Evolutionary conservation across 768 basidiomycete genomes (phyloP).

Genomic region (Tubosaeta brunneosetosa): DNA sequence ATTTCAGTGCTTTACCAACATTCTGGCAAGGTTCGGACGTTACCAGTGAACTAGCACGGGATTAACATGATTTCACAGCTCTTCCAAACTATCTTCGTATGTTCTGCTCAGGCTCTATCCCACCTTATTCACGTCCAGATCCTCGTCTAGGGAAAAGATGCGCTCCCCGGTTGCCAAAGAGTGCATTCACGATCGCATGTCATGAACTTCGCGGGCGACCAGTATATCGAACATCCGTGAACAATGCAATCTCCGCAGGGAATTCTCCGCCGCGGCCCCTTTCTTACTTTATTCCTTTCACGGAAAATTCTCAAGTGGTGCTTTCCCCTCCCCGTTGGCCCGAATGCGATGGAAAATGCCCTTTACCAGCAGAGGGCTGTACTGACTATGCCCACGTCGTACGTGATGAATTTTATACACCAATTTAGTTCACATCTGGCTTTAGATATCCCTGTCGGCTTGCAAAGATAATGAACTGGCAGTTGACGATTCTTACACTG

Average conservation of each 20-base stretch:
- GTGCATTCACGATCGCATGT: background rate
- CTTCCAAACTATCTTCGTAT: constrained; percentile 7
- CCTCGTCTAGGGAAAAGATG: constrained; percentile 3
- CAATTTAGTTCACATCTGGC: background rate
- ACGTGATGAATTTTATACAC: constrained; percentile 1
- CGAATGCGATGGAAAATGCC: constrained; percentile 19
- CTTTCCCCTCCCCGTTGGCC: constrained; percentile 17
- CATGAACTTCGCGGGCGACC: constrained; percentile 12
- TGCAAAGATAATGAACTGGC: constrained; percentile 25
- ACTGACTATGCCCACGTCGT: constrained; percentile 20
- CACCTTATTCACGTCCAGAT: background rate
- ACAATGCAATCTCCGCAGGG: constrained; percentile 16
- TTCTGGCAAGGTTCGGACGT: constrained; percentile 14
- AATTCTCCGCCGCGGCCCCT: constrained; percentile 8
- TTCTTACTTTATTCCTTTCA: constrained; percentile 12
- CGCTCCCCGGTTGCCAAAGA: background rate
- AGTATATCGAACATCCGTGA: constrained; percentile 4
- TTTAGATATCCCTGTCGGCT: constrained; percentile 27
- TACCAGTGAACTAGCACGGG: background rate
- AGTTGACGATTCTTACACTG: constrained; percentile 13
- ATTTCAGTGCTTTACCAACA: background rate
- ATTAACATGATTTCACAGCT: constrained; percentile 3
- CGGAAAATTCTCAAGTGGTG: constrained; percentile 7
- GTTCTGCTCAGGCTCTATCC: background rate
- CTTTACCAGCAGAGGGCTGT: constrained; percentile 1